A percentile compares a stretch with the other conserved stretches of the same genome.
phyloP scores from a whole-genome alignment of 1,139 yeast genomes.

The Suhomyces anneliseae region DNA sequence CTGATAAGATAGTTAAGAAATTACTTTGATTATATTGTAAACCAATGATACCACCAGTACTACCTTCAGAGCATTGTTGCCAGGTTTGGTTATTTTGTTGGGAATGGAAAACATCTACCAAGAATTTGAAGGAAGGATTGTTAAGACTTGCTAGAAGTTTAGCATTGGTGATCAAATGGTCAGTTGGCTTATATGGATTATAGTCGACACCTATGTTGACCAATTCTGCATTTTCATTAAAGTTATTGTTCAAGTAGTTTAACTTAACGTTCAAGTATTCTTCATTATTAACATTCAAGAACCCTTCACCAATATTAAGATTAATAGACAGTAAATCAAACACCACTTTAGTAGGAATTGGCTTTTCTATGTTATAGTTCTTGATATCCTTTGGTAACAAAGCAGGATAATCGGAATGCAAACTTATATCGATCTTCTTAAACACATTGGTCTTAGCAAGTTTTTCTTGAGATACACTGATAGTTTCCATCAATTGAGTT shows the following conservation, averaged over 20 bases:
- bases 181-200: conserved; percentile 48
- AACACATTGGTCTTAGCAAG: conserved; percentile 48
- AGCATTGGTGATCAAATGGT: conserved; percentile 39
- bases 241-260: conserved; percentile 44
- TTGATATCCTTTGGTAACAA: conserved; percentile 24
- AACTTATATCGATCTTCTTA: conserved; percentile 31
- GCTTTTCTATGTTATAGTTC: conserved; percentile 36
- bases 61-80: conserved; percentile 36
- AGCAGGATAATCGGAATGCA: conserved; percentile 35
- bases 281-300: conserved; percentile 40
- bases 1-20: conserved; percentile 30
- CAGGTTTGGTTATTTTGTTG: conserved; percentile 43
- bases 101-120: conserved; percentile 35
- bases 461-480: conserved; percentile 28
- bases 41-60: conserved; percentile 47
- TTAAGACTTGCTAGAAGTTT: conserved; percentile 37
- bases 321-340: conserved; percentile 37
- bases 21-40: conserved; percentile 28
- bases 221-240: conserved; percentile 45
- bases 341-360: conserved; percentile 40
- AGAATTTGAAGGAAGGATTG: conserved; percentile 42
- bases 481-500: conserved; percentile 34
- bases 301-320: conserved; percentile 37
- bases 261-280: conserved; percentile 41
- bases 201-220: conserved; percentile 44